Percentiles rank a stretch among this genome's conserved stretches.
Conservation (phyloP, 1,284 basidiomycete genomes). For the Cryptococcus sp. region DNA sequence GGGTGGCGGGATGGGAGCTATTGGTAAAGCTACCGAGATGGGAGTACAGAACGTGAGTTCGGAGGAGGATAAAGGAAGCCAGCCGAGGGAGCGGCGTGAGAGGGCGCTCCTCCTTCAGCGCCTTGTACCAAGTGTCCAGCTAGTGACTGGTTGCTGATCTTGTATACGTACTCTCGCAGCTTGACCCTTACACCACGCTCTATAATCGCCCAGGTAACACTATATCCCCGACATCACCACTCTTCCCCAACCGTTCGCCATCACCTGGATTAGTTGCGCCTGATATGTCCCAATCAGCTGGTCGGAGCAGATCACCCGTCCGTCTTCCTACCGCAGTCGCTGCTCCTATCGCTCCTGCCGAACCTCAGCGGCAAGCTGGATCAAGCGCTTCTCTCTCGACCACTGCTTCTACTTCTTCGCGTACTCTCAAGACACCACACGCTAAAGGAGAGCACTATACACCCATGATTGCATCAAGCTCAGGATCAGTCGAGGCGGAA, state of each 20-base stretch:
- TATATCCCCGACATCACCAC: constrained; percentile 13
- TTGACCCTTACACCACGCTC: constrained; percentile 12
- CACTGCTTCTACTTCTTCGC: constrained; percentile 32
- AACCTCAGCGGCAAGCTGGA: neutral
- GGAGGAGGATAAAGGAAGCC: constrained; percentile 12
- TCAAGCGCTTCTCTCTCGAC: constrained; percentile 32
- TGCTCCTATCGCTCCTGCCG: neutral
- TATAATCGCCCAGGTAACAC: constrained; percentile 13
- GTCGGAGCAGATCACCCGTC: constrained; percentile 12
- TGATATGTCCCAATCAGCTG: constrained; percentile 1
- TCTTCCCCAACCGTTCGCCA: constrained; percentile 13
- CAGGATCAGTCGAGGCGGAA: constrained; percentile 1
- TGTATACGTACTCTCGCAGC: neutral
- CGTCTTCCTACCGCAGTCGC: constrained; percentile 5
- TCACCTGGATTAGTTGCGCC: constrained; percentile 9
- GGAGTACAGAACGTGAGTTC: constrained; percentile 16
- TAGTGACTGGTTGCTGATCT: too few species aligned
- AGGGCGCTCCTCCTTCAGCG: too few species aligned
- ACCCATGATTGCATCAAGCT: constrained; percentile 19
- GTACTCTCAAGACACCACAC: constrained; percentile 38
- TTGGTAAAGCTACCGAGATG: constrained; percentile 24
- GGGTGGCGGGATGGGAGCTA: constrained; percentile 41
- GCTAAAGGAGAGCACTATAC: constrained; percentile 23
- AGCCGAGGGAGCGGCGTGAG: neutral
- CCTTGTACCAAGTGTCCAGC: too few species aligned